Conservation (phyloP, 169 alveolate genomes). For the Eimeria falciformis region DNA sequence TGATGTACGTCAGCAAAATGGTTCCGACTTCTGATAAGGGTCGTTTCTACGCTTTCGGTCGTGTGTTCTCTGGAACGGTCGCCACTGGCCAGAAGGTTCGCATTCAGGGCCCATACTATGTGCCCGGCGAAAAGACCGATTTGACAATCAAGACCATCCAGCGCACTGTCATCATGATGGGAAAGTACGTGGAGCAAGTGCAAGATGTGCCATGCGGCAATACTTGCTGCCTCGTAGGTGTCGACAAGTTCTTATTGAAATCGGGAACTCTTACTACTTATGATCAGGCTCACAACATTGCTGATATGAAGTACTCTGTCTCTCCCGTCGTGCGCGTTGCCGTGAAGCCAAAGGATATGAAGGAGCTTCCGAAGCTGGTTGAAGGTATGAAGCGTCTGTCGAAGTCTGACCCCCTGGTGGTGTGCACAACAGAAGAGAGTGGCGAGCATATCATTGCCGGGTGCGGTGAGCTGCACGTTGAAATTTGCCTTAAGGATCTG, state of each 20-base stretch:
- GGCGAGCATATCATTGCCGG: constrained; percentile 99
- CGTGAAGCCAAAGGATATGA: constrained; percentile 98
- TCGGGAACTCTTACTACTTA: constrained; percentile 98
- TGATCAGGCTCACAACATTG: constrained; percentile 97
- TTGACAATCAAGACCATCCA: constrained; percentile 96
- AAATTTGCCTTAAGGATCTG: constrained; percentile 98
- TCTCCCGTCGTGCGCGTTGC: constrained; percentile 99
- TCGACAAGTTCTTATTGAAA: constrained; percentile 98
- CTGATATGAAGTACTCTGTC: constrained; percentile 99
- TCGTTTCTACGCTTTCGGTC: constrained; percentile 99
- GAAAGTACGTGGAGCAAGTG: constrained; percentile 96
- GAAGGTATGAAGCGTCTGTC: constrained; percentile 98
- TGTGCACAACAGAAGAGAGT: constrained; percentile 97
- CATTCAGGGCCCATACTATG: constrained; percentile 99
- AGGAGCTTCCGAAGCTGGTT: constrained; percentile 98
- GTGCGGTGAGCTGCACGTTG: constrained; percentile 99
- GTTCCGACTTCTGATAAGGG: constrained; percentile 99
- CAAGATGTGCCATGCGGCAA: constrained; percentile 99
- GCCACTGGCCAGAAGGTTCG: constrained; percentile 97
- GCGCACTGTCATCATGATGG: constrained; percentile 99
- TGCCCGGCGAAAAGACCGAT: constrained; percentile 98
- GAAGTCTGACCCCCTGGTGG: constrained; percentile 98
- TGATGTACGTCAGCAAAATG: constrained; percentile 99
- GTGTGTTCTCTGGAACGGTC: constrained; percentile 99
- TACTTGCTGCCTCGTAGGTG: constrained; percentile 99